Evolutionary conservation across 108 stramenopile genomes (phyloP), one percentile per base, ranked within the genome.

Genomic region (Skeletonema menzelii): DNA sequence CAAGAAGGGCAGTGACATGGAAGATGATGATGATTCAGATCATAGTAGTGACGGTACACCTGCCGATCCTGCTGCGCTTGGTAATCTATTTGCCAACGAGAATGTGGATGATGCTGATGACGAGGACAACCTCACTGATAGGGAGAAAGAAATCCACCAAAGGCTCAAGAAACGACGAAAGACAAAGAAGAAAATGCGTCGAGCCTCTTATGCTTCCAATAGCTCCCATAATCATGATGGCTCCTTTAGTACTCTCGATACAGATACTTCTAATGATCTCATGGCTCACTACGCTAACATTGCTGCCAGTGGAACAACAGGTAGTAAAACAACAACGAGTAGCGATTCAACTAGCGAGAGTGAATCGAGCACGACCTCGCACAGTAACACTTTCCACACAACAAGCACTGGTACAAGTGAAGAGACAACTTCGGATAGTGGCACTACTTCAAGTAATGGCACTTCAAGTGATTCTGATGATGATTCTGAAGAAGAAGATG

Each of bases 311-410:
- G 24, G 22, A 20, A 70, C 58, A 22, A 60, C 40, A 34, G 42
- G 58, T 11, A 37, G 35, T 22, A 62, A 27, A 42, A 77, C 47
- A 30, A 62, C 49, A 6, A 61, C 34, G 6, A 73, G 72, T 38
- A 73, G 55, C 4, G 64, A 63, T 0, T 42, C 63, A 8, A 74
- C 63, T 35, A 44, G 59, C 14, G 68, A 64, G 57, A 40, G 28
- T 12, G 75, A 57, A 42, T 59, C 55, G 53, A 72, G 62, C 14
- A 68, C 63, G 6, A 64, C 75, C 22, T 56, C 62, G 27, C 42
- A 44, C 38, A 69, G 75, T 34, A 17, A 70, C 19, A 56, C 22
- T 3, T 22, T 38, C 19, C 22, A 28, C 32, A 68, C 34, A 34
- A 68, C 67, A 22, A 68, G 47, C 20, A 49, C 65, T 17, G 31